A percentile compares a stretch with the other conserved stretches of the same genome.
Conservation (phyloP, 257 asterid species). For the Oldenlandia corymbosa region DNA sequence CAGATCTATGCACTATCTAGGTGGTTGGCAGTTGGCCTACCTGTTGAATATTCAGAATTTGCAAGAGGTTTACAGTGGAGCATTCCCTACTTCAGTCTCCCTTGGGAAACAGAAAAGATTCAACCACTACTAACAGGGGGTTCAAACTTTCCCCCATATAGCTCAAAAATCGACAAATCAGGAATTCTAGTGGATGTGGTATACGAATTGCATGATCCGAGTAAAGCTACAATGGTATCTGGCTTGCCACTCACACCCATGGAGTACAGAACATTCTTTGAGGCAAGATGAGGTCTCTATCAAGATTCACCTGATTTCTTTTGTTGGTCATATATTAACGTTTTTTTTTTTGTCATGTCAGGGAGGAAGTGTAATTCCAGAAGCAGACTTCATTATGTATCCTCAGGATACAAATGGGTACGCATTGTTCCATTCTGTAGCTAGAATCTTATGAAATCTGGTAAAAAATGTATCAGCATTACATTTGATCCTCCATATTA, state of each 20-base stretch:
- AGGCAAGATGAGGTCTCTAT: conserved; percentile 33
- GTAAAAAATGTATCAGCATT: background rate
- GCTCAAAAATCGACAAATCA: conserved; percentile 33
- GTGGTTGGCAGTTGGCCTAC: conserved; percentile 75
- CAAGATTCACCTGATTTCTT: background rate
- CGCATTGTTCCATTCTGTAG: conserved; percentile 9
- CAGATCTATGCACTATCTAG: conserved; percentile 74
- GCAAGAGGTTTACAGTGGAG: conserved; percentile 85
- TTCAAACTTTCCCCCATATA: conserved; percentile 43
- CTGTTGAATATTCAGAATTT: conserved; percentile 80
- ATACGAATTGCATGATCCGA: conserved; percentile 30
- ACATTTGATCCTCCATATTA: too few relatives aligned
- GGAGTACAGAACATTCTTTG: conserved; percentile 73
- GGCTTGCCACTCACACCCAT: conserved; percentile 72
- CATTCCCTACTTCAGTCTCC: conserved; percentile 78
- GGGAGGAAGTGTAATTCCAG: conserved; percentile 61
- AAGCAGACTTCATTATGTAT: conserved; percentile 66
- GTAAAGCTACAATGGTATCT: conserved; percentile 34
- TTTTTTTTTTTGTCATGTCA: conserved; percentile 28
- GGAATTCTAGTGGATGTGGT: conserved; percentile 29
- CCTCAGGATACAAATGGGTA: conserved; percentile 81
- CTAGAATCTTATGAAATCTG: background rate
- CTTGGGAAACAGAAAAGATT: conserved; percentile 58
- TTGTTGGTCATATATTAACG: conserved; percentile 21
- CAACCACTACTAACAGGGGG: conserved; percentile 38